Percentiles rank a stretch among this genome's conserved stretches.
These are phyloP conservation scores for Orbilia brochopaga DNA, from an alignment of 2,329 filamentous ascomycete genomes.

Conservation along the genomic window DNA sequence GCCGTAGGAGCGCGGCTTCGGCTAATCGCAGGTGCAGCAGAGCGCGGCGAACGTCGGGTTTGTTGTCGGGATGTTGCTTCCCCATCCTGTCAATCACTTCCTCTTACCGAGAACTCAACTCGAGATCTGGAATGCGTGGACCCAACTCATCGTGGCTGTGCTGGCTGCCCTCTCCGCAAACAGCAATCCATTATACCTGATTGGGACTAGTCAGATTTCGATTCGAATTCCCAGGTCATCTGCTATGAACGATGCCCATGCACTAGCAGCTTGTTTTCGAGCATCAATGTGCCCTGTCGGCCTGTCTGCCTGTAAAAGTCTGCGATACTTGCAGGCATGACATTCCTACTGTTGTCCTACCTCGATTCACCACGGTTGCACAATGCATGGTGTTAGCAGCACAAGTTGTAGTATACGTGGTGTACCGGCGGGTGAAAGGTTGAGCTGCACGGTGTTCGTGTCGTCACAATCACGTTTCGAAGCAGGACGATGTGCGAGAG, in stretches of 20 bases:
- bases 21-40: neutral
- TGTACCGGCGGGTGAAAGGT: constrained; percentile 3
- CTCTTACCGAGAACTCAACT: no score
- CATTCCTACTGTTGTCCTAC: neutral
- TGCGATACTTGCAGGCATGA: no score
- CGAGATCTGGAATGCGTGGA: constrained; percentile 25
- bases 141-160: constrained; percentile 31
- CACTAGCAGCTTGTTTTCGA: constrained; percentile 15
- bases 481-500: constrained; percentile 1
- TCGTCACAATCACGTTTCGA: constrained; percentile 51
- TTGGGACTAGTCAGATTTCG: constrained; percentile 30
- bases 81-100: neutral
- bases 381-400: constrained; percentile 7
- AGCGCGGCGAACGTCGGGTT: neutral
- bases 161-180: constrained; percentile 22
- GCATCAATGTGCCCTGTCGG: constrained; percentile 36
- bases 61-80: neutral
- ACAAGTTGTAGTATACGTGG: neutral
- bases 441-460: constrained; percentile 34
- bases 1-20: constrained; percentile 1
- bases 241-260: constrained; percentile 47
- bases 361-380: constrained; percentile 3
- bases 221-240: constrained; percentile 21
- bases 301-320: constrained; percentile 5
- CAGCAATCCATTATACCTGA: constrained; percentile 24